phyloP scores from a whole-genome alignment of 164 flowering plant genomes.

The Tetracentron sinense region DNA sequence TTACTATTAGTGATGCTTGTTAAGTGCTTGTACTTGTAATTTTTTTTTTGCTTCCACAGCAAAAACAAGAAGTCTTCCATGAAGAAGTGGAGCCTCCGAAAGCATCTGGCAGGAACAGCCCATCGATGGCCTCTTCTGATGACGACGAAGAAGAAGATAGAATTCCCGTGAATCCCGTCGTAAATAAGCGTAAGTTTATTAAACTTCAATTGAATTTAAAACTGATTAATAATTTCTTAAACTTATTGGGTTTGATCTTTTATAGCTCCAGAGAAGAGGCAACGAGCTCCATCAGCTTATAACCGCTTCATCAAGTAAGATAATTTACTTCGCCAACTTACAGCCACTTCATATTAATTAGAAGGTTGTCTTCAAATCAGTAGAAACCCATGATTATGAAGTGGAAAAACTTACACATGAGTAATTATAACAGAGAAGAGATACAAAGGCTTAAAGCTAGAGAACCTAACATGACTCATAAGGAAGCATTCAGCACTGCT shows the following conservation, averaged over 20 bases:
- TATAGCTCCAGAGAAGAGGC: slow-evolving; percentile 87
- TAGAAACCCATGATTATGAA: neutral
- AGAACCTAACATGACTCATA: slow-evolving; percentile 79
- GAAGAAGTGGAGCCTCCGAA: slow-evolving; percentile 31
- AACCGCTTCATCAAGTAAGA: slow-evolving; percentile 81
- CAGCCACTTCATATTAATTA: slow-evolving; percentile 3
- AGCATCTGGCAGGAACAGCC: slow-evolving; percentile 22
- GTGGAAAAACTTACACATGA: neutral
- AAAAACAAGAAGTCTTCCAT: slow-evolving; percentile 24
- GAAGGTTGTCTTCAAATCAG: neutral
- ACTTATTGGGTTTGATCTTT: neutral
- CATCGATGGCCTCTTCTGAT: slow-evolving; percentile 31
- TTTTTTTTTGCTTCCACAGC: slow-evolving; percentile 16
- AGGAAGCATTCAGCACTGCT: slow-evolving; percentile 90
- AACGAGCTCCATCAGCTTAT: slow-evolving; percentile 85
- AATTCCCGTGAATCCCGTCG: slow-evolving; percentile 22
- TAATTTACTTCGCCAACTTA: neutral
- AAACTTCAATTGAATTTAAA: neutral
- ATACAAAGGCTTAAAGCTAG: slow-evolving; percentile 75
- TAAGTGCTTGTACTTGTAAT: neutral
- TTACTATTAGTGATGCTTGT: neutral
- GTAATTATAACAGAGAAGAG: slow-evolving; percentile 59
- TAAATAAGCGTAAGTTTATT: slow-evolving; percentile 53
- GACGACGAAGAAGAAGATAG: slow-evolving; percentile 47
- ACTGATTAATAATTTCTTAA: neutral